Percentiles rank a stretch among this genome's conserved stretches.
phyloP scores from a whole-genome alignment of 805 yeast species.

The Saturnispora diversa region DNA sequence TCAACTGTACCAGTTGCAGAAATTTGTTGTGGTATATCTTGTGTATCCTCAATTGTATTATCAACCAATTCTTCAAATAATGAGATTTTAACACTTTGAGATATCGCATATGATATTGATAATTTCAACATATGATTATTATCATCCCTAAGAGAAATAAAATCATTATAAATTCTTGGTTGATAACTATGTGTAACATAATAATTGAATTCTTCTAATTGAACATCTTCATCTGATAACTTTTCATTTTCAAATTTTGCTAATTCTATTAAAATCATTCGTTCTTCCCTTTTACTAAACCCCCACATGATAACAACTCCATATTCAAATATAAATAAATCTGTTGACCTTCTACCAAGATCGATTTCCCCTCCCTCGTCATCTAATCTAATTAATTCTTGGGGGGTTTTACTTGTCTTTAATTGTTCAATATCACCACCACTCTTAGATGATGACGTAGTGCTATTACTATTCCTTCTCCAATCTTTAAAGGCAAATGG shows the following conservation, averaged over 20 bases:
- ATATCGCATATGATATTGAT: slow-evolving; percentile 90
- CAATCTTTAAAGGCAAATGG: slow-evolving; percentile 80
- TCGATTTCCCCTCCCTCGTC: slow-evolving; percentile 96
- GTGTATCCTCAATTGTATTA: slow-evolving; percentile 94
- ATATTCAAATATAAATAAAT: slow-evolving; percentile 84
- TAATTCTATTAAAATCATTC: slow-evolving; percentile 69
- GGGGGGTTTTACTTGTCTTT: slow-evolving; percentile 17
- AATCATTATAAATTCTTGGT: slow-evolving; percentile 92
- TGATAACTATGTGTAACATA: slow-evolving; percentile 91
- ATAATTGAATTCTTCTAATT: slow-evolving; percentile 89
- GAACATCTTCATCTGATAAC: slow-evolving; percentile 84
- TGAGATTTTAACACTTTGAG: slow-evolving; percentile 93
- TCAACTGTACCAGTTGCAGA: slow-evolving; percentile 92
- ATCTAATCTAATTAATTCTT: slow-evolving; percentile 54
- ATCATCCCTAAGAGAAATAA: slow-evolving; percentile 86
- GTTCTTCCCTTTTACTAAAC: slow-evolving; percentile 75
- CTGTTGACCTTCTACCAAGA: slow-evolving; percentile 67
- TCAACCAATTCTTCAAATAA: slow-evolving; percentile 93
- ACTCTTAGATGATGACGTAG: background rate
- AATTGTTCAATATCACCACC: slow-evolving; percentile 2
- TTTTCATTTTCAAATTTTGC: slow-evolving; percentile 92
- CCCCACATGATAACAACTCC: slow-evolving; percentile 99
- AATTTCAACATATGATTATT: slow-evolving; percentile 84
- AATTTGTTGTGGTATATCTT: slow-evolving; percentile 92
- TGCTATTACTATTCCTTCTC: slow-evolving; percentile 33